A percentile compares a stretch with the other conserved stretches of the same genome.
Conservation (phyloP, 1,139 yeast genomes). For the Arxiozyma bovina region DNA sequence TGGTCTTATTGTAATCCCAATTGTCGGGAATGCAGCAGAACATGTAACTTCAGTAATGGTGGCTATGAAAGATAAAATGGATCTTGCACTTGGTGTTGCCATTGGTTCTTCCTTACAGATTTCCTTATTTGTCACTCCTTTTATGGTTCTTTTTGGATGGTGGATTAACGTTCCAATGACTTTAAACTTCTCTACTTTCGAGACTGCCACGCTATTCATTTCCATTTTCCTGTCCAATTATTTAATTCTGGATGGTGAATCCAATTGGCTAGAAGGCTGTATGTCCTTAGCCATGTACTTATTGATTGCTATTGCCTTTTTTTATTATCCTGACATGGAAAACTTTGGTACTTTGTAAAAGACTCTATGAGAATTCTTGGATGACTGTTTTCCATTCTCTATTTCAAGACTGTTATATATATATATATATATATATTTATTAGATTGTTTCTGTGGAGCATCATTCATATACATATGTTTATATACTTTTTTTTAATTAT, state of each 20-base stretch:
- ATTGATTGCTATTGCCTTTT: conserved; percentile 82
- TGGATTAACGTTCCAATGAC: conserved; percentile 84
- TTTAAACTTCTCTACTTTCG: conserved; percentile 82
- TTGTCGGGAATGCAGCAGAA: conserved; percentile 97
- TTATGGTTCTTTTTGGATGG: conserved; percentile 93
- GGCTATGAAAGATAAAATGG: conserved; percentile 95
- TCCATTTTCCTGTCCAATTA: conserved; percentile 83
- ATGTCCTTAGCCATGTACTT: conserved; percentile 81
- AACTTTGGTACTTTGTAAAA: neutral
- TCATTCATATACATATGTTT: too few species aligned
- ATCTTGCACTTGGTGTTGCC: conserved; percentile 92
- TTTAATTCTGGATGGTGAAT: conserved; percentile 84
- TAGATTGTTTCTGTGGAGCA: neutral
- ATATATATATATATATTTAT: too few species aligned
- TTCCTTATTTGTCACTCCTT: conserved; percentile 89
- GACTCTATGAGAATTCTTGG: neutral
- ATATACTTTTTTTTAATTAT: too few species aligned
- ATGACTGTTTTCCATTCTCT: neutral
- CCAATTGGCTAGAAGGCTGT: conserved; percentile 95
- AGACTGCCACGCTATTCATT: conserved; percentile 82
- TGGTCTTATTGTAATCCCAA: conserved; percentile 87
- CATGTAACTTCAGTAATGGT: conserved; percentile 94
- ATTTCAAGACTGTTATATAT: too few species aligned
- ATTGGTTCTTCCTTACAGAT: conserved; percentile 95
- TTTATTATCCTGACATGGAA: conserved; percentile 40